Evolutionary conservation across 2,329 filamentous ascomycete genomes (phyloP), one percentile per base, ranked within the genome.

Genomic region (Septoria petroselini): DNA sequence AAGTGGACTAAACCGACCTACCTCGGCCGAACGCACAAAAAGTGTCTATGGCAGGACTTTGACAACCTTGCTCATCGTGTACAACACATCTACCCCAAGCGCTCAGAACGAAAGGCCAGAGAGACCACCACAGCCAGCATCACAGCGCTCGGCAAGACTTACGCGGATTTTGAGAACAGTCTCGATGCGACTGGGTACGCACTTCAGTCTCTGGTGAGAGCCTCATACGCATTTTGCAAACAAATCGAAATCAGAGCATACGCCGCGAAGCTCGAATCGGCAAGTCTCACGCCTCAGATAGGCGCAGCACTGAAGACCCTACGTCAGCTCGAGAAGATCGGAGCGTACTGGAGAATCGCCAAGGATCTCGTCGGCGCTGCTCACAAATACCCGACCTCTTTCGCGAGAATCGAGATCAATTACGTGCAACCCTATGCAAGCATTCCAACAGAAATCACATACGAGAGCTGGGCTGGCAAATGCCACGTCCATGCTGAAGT

Each of bases 401-500:
- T 54, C 12, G 21, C n/a, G 15, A 14, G 21, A 6, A 43, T 54
- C 8, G n/a, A 41, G 12, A 5, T 54, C 18, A 19, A 50, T 5
- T 50, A 50, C 29, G 42, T 54, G 8, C 35, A 5, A 0, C 51
- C 51, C 5, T 54, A 54, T 35, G 37, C 41, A 0, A 44, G 42
- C 2, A 39, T 49, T 7, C 41, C 47, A 7, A 54, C 51, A 15
- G 25, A 48, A 0, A 47, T 54, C 12, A 48, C 51, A 33, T 41
- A 54, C 29, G 51, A 54, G 19, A 27, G 35, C 25, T 54, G 51
- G 51, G 51, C 51, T 3, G 44, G 44, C 18, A 50, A 41, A n/a
- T 50, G 42, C 14, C 51, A 54, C 29, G 51, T 54, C n/a, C 51
- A 54, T 27, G 51, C 51, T 11, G 51, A 54, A 18, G 41, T 54